Base-by-base conservation (phyloP, 1,284 basidiomycete species). In the Phaffia rhodozyma region DNA sequence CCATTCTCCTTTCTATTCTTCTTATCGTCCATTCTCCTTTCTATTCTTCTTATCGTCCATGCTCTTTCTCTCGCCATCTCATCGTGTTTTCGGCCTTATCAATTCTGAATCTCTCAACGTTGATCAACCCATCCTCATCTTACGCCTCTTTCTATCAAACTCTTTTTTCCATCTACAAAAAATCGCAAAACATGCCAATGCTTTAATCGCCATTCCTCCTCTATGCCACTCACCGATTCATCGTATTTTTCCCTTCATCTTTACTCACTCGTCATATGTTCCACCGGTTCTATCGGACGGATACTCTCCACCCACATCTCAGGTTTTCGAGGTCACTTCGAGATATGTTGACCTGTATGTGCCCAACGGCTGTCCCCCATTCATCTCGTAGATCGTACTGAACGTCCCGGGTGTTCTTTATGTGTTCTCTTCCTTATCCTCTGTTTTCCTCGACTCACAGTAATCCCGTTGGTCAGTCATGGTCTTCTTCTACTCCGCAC, bases 341-440 rank as follows among this genome's bases (percentile, higher is more conserved):
- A 85, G 94, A 72, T 99, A 99, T 89, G 89, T 96, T 75, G 94
- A 98, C 80, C 85, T 99, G 29, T 96, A 51, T 47, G 63, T 65
- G 1, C 13, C 25, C 18, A 43, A 5, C 16, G 38, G 38, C 16
- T 32, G 30, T 27, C 1, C 29, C 49, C 21, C 27, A 23, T 18
- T 18, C 6, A n/a, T 47, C 0, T 16, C 43, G 43, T 20, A 49
- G 47, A 51, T 51, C 27, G 51, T 38, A 43, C 52, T 58, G 62
- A 59, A 43, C 49, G 30, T 68, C 61, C 74, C 73, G 63, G 69
- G 58, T 48, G 49, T 48, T 55, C 34, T 25, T 61, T 61, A 58
- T 55, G 66, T 72, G n/a, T 68, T 55, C 58, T 38, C 51, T 32
- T 23, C 27, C 55, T 25, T 20, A 23, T 47, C 38, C 18, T 50